Evolutionary conservation across 495 filamentous ascomycete genomes (phyloP).

Genomic region (Hypoxylon lienhwacheense): DNA sequence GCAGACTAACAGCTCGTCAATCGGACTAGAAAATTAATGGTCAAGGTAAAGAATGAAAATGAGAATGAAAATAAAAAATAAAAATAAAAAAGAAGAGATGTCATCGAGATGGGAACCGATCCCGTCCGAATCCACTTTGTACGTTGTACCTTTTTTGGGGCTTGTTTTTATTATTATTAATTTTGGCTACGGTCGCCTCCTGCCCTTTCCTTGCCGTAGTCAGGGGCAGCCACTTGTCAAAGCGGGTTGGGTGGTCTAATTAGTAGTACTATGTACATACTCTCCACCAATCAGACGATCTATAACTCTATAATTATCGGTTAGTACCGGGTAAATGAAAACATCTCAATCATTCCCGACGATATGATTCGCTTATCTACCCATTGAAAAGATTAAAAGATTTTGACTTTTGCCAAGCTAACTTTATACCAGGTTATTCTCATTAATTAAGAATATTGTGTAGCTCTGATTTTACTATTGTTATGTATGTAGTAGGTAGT

Average conservation of each 20-base stretch:
- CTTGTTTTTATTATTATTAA: slow-evolving; percentile 26
- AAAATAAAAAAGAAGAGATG: slow-evolving; percentile 2
- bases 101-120: no score
- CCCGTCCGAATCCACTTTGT: slow-evolving; percentile 4
- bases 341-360: no score
- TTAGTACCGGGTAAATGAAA: no score
- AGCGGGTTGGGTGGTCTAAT: neutral
- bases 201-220: slow-evolving; percentile 24
- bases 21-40: neutral
- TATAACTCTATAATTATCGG: no score
- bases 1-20: slow-evolving; percentile 34
- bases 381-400: no score
- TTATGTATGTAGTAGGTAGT: no score
- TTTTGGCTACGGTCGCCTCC: slow-evolving; percentile 7
- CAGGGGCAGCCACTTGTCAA: slow-evolving; percentile 25
- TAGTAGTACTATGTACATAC: no score
- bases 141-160: slow-evolving; percentile 6
- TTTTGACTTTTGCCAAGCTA: no score
- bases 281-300: slow-evolving; percentile 1
- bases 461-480: no score
- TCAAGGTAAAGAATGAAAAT: slow-evolving; percentile 4
- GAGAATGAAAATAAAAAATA: slow-evolving; percentile 1
- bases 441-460: no score
- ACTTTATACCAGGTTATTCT: no score
- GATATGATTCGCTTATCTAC: no score